These are phyloP conservation scores for Neurospora sublineolata DNA, from an alignment of 495 filamentous ascomycete genomes.

Conservation along the genomic window DNA sequence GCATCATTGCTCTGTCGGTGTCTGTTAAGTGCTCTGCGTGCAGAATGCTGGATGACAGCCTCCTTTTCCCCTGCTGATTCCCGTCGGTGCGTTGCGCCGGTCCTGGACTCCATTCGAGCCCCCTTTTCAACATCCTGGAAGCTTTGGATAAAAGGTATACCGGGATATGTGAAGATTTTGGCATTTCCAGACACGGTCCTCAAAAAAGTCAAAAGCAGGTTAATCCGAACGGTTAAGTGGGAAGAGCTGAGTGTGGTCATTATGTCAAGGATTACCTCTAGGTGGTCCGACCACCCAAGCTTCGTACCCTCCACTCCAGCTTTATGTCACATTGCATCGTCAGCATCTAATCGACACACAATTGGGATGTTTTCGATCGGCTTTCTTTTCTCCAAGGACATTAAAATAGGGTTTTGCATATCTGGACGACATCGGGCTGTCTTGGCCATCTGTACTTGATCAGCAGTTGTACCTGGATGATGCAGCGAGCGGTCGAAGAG, in stretches of 20 bases:
- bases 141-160: background rate
- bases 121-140: background rate
- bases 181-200: background rate
- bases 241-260: background rate
- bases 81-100: background rate
- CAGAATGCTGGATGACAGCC: background rate
- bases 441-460: background rate
- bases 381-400: background rate
- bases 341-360: background rate
- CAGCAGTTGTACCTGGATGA: background rate
- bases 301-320: background rate
- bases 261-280: background rate
- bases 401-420: background rate
- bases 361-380: background rate
- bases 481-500: background rate
- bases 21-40: background rate
- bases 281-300: background rate
- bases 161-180: background rate
- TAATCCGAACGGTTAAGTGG: background rate
- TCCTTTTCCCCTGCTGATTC: background rate
- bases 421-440: background rate
- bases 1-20: background rate
- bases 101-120: background rate
- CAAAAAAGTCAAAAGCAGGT: background rate
- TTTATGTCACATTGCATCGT: background rate